A percentile compares a stretch with the other conserved stretches of the same genome.
phyloP scores from a whole-genome alignment of 768 basidiomycete genomes.

The Leccinum boreale region DNA sequence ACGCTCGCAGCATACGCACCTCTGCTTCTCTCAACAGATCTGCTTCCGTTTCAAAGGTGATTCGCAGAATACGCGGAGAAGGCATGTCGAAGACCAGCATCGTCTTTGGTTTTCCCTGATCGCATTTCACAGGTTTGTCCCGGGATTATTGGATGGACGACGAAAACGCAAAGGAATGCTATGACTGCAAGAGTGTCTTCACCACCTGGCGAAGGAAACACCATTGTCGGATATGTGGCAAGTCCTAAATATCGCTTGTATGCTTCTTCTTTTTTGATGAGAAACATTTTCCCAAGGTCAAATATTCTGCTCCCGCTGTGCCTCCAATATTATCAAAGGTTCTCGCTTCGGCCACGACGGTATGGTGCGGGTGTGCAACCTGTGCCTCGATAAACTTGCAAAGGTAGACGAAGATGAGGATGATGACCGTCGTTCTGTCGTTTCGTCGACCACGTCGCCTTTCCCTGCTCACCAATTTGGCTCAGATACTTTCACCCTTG shows the following conservation, averaged over 20 bases:
- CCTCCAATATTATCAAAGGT: constrained; percentile 95
- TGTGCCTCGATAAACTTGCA: constrained; percentile 90
- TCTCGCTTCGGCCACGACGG: constrained; percentile 90
- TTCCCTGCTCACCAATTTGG: constrained; percentile 80
- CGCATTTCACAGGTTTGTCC: constrained; percentile 58
- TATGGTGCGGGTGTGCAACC: constrained; percentile 93
- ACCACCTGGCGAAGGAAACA: constrained; percentile 94
- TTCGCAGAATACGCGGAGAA: constrained; percentile 87
- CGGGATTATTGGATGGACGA: constrained; percentile 99
- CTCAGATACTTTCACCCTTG: constrained; percentile 36
- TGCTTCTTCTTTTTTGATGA: background rate
- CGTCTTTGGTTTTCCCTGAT: constrained; percentile 7
- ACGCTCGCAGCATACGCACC: constrained; percentile 83
- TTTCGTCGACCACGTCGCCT: constrained; percentile 64
- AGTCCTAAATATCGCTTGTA: constrained; percentile 17
- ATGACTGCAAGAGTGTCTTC: constrained; percentile 93
- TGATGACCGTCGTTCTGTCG: constrained; percentile 79
- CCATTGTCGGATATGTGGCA: constrained; percentile 96
- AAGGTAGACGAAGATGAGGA: constrained; percentile 89
- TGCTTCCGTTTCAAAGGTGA: constrained; percentile 87
- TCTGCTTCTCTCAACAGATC: constrained; percentile 67
- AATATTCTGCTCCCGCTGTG: constrained; percentile 96
- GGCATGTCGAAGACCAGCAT: constrained; percentile 40
- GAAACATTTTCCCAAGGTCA: constrained; percentile 60
- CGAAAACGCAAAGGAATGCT: constrained; percentile 92